Base-by-base conservation (phyloP, 2,329 filamentous ascomycete species). In the Pseudocercospora ulei region DNA sequence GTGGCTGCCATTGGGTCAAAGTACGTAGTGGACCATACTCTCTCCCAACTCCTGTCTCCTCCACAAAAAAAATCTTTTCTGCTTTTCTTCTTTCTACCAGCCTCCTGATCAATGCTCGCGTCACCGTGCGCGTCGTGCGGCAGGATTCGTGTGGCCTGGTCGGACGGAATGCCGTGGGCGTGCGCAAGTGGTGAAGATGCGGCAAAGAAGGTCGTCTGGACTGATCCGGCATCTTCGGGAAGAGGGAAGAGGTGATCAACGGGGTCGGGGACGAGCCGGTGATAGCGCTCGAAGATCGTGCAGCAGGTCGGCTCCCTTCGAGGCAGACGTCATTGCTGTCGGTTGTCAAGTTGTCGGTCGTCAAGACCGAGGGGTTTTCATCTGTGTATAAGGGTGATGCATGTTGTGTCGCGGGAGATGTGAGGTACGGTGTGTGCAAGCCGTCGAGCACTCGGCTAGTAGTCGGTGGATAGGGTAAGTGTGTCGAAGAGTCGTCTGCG, bases 201-300 rank as follows among this genome's bases (percentile, higher is more conserved):
- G n/a, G 30, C n/a, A 30, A 18, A 20, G 18, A 33, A 33, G n/a
- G 30, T 23, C 29, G n/a, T 34, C 47, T 36, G 41, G 52, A 54
- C 54, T 57, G 53, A 55, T 55, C 52, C 5, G 35, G 54, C 52
- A 49, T 34, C 50, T 50, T 46, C 47, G 53, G 45, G 52, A 39
- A 6, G 52, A 55, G 46, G 52, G 52, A 55, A 52, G 48, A 48
- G 47, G 50, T 55, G 48, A 56, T 53, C 55, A 57, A 57, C 55
- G 35, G 29, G 35, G 44, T 54, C 44, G 26, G 12, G 16, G n/a
- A n/a, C 39, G 48, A 47, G 48, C 44, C 42, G 11, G 24, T 7
- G 2, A 43, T 35, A 36, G 44, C 44, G 38, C 45, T 38, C 47
- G 28, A 24, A 27, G 33, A 17, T 40, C 28, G 7, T 36, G 14